Evolutionary conservation across 306 rosid genomes (phyloP).

Genomic region (Hippophae tibetana): DNA sequence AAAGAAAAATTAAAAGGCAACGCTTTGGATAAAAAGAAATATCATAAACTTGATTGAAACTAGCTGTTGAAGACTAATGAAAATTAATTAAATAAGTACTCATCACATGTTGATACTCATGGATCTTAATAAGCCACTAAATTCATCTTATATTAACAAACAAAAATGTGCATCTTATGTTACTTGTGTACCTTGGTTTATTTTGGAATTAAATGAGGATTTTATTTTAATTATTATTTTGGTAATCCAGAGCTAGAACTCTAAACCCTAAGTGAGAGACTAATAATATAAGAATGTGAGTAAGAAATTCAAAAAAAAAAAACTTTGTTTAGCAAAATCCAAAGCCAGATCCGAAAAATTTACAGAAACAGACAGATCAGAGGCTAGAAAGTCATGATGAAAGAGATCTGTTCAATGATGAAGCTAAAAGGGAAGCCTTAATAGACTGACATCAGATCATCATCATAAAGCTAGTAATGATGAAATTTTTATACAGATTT

Average conservation of each 20-base stretch:
- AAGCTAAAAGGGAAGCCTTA: conserved; percentile 20
- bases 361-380: conserved; percentile 58
- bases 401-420: conserved; percentile 43
- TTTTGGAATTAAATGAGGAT: no score
- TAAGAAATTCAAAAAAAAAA: conserved; percentile 27
- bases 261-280: conserved; percentile 44
- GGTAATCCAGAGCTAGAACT: neutral
- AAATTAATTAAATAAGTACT: no score
- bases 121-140: no score
- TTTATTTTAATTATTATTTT: no score
- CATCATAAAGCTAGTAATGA: conserved; percentile 48
- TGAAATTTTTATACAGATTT: conserved; percentile 28
- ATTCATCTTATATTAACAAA: no score
- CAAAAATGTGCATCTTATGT: no score
- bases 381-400: conserved; percentile 40
- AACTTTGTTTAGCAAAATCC: conserved; percentile 24
- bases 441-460: conserved; percentile 46
- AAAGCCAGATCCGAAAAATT: conserved; percentile 17
- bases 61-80: no score
- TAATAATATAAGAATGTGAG: neutral
- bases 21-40: neutral
- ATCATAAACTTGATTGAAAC: neutral
- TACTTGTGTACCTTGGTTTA: no score
- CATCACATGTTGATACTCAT: no score
- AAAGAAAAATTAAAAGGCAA: neutral